Evolutionary conservation across 352 stramenopile genomes (phyloP).

Genomic region (Paralagenidium karlingii): DNA sequence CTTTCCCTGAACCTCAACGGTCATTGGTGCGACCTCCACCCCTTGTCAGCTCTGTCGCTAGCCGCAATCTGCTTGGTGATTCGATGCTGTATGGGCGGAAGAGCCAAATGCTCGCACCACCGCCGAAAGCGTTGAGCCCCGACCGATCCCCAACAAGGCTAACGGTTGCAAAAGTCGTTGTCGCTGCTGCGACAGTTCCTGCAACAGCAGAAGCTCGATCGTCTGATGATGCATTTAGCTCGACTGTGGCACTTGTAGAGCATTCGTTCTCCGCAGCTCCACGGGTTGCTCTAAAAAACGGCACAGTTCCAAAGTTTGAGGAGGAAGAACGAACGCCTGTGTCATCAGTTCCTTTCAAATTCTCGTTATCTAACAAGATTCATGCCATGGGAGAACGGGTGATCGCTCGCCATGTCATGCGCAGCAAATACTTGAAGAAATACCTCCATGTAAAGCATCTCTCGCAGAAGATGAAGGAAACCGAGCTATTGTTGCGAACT

Average conservation of each 20-base stretch:
- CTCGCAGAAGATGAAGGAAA: constrained; percentile 48
- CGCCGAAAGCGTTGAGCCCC: no score
- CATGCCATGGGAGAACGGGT: constrained; percentile 22
- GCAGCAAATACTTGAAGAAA: constrained; percentile 46
- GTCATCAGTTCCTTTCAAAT: constrained; percentile 25
- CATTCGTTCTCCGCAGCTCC: background rate
- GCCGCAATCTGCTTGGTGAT: no score
- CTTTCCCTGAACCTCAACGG: no score
- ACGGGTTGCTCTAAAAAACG: background rate
- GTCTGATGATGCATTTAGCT: background rate
- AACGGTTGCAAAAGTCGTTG: no score
- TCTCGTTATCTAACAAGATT: constrained; percentile 12
- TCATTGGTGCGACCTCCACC: no score
- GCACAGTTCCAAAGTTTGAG: constrained; percentile 1
- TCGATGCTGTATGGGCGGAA: no score
- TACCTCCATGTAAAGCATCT: constrained; percentile 55
- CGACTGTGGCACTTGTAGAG: no score
- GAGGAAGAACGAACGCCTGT: constrained; percentile 11
- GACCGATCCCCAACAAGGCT: no score
- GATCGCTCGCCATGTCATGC: constrained; percentile 41
- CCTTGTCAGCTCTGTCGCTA: no score
- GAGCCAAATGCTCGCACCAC: no score
- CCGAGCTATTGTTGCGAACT: constrained; percentile 19
- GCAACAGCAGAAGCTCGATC: background rate
- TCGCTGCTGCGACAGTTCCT: no score